Evolutionary conservation across 2,329 filamentous ascomycete genomes (phyloP).

Genomic region (Aspergillus sp.): DNA sequence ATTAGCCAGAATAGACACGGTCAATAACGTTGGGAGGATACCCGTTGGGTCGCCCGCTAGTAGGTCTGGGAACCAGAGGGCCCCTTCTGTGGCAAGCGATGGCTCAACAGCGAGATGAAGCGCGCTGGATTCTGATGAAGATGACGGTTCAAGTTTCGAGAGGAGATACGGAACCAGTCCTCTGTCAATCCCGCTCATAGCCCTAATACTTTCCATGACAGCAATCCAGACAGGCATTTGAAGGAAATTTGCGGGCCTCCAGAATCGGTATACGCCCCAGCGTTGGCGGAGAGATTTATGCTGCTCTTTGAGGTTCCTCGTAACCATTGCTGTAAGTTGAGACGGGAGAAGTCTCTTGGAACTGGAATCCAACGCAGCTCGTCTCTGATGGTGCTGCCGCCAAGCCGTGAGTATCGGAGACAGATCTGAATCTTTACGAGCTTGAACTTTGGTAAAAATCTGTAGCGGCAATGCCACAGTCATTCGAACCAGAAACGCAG

Average conservation of each 20-base stretch:
- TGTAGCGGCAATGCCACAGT: slow-evolving; percentile 50
- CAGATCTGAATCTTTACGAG: slow-evolving; percentile 43
- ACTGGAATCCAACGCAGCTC: not conserved
- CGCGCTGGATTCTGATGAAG: slow-evolving; percentile 15
- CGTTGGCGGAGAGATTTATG: slow-evolving; percentile 31
- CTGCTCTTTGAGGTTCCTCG: slow-evolving; percentile 25
- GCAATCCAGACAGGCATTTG: slow-evolving; percentile 50
- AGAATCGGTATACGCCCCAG: slow-evolving; percentile 37
- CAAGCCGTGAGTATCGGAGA: slow-evolving; percentile 45
- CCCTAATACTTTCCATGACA: slow-evolving; percentile 49
- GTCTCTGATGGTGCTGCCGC: slow-evolving; percentile 22
- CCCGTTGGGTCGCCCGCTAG: slow-evolving; percentile 53
- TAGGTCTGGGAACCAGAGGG: slow-evolving; percentile 62
- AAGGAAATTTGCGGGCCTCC: slow-evolving; percentile 32
- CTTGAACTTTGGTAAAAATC: slow-evolving; percentile 42
- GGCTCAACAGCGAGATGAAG: slow-evolving; percentile 43
- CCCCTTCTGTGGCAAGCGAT: slow-evolving; percentile 56
- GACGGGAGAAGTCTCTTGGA: slow-evolving; percentile 11
- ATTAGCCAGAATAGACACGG: slow-evolving; percentile 51
- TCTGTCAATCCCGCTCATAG: slow-evolving; percentile 45
- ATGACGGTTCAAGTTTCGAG: slow-evolving; percentile 21
- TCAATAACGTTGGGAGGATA: slow-evolving; percentile 51
- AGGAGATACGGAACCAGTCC: slow-evolving; percentile 44
- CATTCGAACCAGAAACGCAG: slow-evolving; percentile 53
- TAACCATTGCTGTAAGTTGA: slow-evolving; percentile 16